Conservation (phyloP, 2,329 filamentous ascomycete genomes). For the Trichoderma polysporum region DNA sequence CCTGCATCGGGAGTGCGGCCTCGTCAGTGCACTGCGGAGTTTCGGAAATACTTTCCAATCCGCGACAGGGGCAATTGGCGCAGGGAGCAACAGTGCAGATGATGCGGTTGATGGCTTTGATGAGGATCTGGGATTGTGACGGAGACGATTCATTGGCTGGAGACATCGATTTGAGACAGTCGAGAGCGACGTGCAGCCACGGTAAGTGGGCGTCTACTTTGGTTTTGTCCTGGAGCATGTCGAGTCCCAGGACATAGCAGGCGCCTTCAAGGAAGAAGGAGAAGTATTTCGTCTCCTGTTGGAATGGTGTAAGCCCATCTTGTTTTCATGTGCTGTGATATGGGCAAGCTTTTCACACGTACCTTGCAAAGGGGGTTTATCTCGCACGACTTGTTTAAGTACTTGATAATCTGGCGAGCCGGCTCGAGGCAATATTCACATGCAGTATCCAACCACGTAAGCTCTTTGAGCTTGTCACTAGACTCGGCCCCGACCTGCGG, state of each 20-base stretch:
- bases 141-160: not conserved
- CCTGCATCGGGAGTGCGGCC: not conserved
- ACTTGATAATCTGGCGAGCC: slow-evolving; percentile 10
- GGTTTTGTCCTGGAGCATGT: slow-evolving; percentile 17
- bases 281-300: slow-evolving; percentile 5
- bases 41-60: not conserved
- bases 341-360: not conserved
- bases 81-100: slow-evolving; percentile 4
- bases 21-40: not conserved
- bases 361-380: slow-evolving; percentile 12
- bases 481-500: slow-evolving; percentile 3
- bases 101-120: slow-evolving; percentile 17
- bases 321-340: not conserved
- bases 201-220: slow-evolving; percentile 7
- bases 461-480: slow-evolving; percentile 6
- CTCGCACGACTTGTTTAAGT: slow-evolving; percentile 14
- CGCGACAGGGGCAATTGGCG: not conserved
- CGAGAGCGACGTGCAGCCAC: slow-evolving; percentile 8
- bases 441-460: slow-evolving; percentile 11
- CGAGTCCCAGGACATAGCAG: slow-evolving; percentile 12
- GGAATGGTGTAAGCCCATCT: not conserved
- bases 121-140: slow-evolving; percentile 1
- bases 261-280: slow-evolving; percentile 12
- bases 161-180: slow-evolving; percentile 11
- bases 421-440: slow-evolving; percentile 15